Conservation (phyloP, 257 asterid species). For the Solanum clarkiae region DNA sequence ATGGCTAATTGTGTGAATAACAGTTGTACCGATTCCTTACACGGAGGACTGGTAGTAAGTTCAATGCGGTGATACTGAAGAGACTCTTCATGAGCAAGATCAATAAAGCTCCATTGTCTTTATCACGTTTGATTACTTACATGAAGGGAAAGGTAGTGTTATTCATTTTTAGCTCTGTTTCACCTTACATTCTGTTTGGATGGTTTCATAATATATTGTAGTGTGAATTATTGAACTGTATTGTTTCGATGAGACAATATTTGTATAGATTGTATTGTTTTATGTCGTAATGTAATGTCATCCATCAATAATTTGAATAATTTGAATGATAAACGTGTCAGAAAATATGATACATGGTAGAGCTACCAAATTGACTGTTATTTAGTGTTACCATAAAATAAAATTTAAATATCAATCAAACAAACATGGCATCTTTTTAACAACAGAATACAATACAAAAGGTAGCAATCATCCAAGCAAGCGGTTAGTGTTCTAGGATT, state of each 20-base stretch:
- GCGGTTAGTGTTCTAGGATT: not conserved
- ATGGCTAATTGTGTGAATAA: not conserved
- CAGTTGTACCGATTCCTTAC: constrained; percentile 78
- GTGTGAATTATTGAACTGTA: not conserved
- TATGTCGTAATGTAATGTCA: not conserved
- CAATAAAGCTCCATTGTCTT: constrained; percentile 79
- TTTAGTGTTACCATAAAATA: not conserved
- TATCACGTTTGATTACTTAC: constrained; percentile 56
- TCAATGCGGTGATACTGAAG: constrained; percentile 73
- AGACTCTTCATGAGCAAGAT: constrained; percentile 86
- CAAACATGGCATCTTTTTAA: no score
- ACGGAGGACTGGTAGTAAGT: constrained; percentile 85
- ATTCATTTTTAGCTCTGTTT: not conserved
- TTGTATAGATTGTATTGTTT: not conserved
- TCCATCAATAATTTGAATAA: not conserved
- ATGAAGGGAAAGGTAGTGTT: constrained; percentile 57
- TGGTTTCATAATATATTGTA: not conserved
- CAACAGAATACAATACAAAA: not conserved
- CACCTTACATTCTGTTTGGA: not conserved
- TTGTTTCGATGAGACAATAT: not conserved
- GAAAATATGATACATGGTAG: not conserved
- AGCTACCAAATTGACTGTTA: not conserved
- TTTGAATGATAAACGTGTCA: not conserved
- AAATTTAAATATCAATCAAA: not conserved
- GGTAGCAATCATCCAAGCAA: not conserved